Evolutionary conservation across 345 rosid species (phyloP).

Genomic region (Limnanthes douglasii): DNA sequence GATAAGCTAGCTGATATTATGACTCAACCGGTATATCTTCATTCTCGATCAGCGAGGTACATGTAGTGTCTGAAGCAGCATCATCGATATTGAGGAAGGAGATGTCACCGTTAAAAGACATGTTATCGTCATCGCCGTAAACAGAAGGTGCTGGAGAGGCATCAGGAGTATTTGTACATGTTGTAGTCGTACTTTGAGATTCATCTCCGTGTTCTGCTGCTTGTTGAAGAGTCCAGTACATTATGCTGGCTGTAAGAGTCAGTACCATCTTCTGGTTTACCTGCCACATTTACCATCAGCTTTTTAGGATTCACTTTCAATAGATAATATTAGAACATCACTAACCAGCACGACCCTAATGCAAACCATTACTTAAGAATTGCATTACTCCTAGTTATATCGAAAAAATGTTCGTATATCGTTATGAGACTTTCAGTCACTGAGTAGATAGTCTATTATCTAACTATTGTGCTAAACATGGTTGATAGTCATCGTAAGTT

Average conservation of each 20-base stretch:
- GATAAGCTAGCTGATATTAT: too few relatives aligned
- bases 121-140: constrained; percentile 54
- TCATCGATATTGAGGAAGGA: constrained; percentile 34
- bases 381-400: too few relatives aligned
- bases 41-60: too few relatives aligned
- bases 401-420: too few relatives aligned
- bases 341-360: too few relatives aligned
- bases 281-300: constrained; percentile 31
- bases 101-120: constrained; percentile 45
- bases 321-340: too few relatives aligned
- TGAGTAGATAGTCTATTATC: too few relatives aligned
- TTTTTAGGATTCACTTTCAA: too few relatives aligned
- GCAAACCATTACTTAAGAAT: too few relatives aligned
- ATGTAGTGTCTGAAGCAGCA: constrained; percentile 38
- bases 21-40: too few relatives aligned
- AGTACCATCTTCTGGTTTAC: constrained; percentile 94
- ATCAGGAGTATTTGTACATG: constrained; percentile 26
- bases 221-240: constrained; percentile 85
- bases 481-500: background rate
- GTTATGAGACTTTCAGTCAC: too few relatives aligned
- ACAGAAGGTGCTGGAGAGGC: constrained; percentile 64
- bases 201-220: constrained; percentile 36
- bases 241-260: constrained; percentile 71
- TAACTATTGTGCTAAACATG: too few relatives aligned
- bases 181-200: constrained; percentile 19